Evolutionary conservation across 257 asterid genomes (phyloP), one percentile per base, ranked within the genome.

Genomic region (Solanum medicagineum): DNA sequence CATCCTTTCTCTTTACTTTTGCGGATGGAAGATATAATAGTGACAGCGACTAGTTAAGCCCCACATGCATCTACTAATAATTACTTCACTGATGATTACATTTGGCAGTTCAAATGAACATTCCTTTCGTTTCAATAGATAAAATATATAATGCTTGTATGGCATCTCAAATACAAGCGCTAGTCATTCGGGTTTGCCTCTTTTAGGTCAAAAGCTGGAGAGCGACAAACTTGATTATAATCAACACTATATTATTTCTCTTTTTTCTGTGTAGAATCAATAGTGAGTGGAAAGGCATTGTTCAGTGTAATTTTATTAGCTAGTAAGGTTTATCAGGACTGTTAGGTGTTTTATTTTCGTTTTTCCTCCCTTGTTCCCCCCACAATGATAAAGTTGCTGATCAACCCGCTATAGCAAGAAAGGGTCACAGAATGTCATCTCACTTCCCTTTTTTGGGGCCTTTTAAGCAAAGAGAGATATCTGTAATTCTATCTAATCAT

Each of bases 21-120:
- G 44, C 60, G 77, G 87, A 77, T 60, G 79, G 87, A 42, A 85
- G 84, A 77, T 85, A 77, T 54, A 84, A 13, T 65, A 85, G 87
- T 63, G 87, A 82, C 56, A 85, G 68, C 36, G 84, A 85, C 49
- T 77, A 85, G 56, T 47, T n/a, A 47, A 79, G 32, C 32, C 19
- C 22, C 17, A 60, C 11, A 68, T 70, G 69, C 80, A 83, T 36
- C 56, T 44, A 49, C 73, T 81, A 81, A 81, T 59, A 20, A 40
- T 81, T 60, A 20, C 51, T 60, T 22, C 54, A 81, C 77, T 3
- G 9, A 44, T 57, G 54, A 81, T 17, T 45, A 45, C 20, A 63
- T 56, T 49, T 63, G 24, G 85, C 40, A 63, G 63, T 49, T 60
- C 8, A 36, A 66, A 47, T 54, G 47, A 51, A 66, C 49, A 83